phyloP scores from a whole-genome alignment of 2,329 filamentous ascomycete species.

The Aspergillus terreus region DNA sequence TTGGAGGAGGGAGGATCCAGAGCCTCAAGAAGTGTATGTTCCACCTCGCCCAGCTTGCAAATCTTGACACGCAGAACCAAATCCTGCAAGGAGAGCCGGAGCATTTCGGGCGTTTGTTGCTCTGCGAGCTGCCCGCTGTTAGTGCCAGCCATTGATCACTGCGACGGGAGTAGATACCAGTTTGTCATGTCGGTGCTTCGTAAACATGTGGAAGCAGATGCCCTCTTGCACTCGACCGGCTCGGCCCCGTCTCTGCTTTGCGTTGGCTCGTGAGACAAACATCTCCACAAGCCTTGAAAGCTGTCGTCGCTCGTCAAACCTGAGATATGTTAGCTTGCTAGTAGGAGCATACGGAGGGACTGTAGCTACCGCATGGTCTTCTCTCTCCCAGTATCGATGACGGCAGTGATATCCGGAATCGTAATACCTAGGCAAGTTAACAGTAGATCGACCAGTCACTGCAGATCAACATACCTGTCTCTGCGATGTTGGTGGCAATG shows the following conservation, averaged over 20 bases:
- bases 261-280: conserved; percentile 92
- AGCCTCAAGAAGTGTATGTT: conserved; percentile 81
- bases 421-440: conserved; percentile 59
- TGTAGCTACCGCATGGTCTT: conserved; percentile 69
- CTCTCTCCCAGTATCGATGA: conserved; percentile 94
- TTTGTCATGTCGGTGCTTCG: conserved; percentile 79
- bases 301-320: conserved; percentile 89
- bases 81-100: conserved; percentile 89
- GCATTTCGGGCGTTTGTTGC: conserved; percentile 94
- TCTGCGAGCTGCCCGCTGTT: conserved; percentile 63
- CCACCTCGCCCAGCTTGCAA: conserved; percentile 90
- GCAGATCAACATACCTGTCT: conserved; percentile 63
- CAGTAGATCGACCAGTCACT: background rate
- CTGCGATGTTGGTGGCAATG: conserved; percentile 94
- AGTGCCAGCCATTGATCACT: conserved; percentile 6
- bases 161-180: conserved; percentile 34
- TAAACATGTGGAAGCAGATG: conserved; percentile 93
- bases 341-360: background rate
- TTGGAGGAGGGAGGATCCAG: conserved; percentile 86
- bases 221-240: conserved; percentile 94
- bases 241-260: conserved; percentile 88
- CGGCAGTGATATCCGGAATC: conserved; percentile 94
- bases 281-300: conserved; percentile 87
- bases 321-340: conserved; percentile 12
- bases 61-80: conserved; percentile 95